Percentiles rank a stretch among this genome's conserved stretches.
Evolutionary conservation across 495 filamentous ascomycete genomes (phyloP).

Genomic region (Entonaema liquescens): DNA sequence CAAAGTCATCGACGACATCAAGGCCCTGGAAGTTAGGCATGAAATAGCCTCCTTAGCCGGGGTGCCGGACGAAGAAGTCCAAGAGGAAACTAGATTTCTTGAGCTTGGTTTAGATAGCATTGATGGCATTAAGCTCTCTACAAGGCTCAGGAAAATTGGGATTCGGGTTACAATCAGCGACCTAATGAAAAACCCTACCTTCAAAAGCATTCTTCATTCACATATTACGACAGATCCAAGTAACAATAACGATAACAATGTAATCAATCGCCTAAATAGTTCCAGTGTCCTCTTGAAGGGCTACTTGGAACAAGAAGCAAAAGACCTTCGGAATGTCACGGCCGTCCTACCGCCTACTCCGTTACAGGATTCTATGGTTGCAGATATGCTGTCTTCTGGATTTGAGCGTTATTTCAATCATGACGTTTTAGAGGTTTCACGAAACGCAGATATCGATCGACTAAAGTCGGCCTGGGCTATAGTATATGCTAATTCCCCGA

Average conservation of each 20-base stretch:
- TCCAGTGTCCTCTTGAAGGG: slow-evolving; percentile 25
- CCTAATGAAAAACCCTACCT: slow-evolving; percentile 74
- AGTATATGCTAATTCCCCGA: slow-evolving; percentile 67
- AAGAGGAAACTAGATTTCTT: slow-evolving; percentile 64
- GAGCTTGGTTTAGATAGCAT: slow-evolving; percentile 75
- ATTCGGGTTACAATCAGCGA: slow-evolving; percentile 69
- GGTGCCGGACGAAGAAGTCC: slow-evolving; percentile 57
- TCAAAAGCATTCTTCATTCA: slow-evolving; percentile 58
- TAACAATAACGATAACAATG: neutral
- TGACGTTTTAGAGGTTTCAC: slow-evolving; percentile 66
- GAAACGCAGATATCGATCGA: slow-evolving; percentile 56
- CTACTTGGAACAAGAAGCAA: slow-evolving; percentile 4
- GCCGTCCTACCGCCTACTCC: slow-evolving; percentile 71
- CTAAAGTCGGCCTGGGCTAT: slow-evolving; percentile 68
- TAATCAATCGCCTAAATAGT: neutral
- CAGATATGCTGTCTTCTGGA: slow-evolving; percentile 72
- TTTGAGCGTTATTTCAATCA: slow-evolving; percentile 82
- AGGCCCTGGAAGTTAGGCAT: slow-evolving; percentile 59
- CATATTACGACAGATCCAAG: neutral
- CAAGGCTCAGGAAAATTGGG: slow-evolving; percentile 66
- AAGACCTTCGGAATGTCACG: slow-evolving; percentile 51
- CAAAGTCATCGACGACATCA: slow-evolving; percentile 62
- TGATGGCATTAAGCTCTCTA: slow-evolving; percentile 73
- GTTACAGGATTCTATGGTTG: slow-evolving; percentile 84
- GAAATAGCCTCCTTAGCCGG: slow-evolving; percentile 70